phyloP scores from a whole-genome alignment of 1,284 basidiomycete species.

The Fereydounia khargensis region DNA sequence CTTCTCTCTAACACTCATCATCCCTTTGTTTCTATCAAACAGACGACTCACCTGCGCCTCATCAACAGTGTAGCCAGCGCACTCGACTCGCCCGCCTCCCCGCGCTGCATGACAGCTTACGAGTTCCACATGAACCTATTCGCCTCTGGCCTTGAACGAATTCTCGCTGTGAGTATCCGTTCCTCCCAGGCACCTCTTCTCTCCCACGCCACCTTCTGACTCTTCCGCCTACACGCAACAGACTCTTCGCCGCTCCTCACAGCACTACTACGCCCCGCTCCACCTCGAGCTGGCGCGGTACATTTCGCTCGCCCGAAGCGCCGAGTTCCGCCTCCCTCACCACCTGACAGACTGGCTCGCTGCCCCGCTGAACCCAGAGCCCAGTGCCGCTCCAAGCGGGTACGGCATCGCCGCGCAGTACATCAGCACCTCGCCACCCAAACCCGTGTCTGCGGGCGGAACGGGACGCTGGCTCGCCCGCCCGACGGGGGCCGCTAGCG shows the following conservation, averaged over 20 bases:
- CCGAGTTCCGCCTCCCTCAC: slow-evolving; percentile 11
- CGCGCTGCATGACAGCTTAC: slow-evolving; percentile 14
- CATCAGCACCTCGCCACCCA: too few species aligned
- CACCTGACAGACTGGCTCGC: slow-evolving; percentile 26
- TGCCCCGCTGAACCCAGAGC: slow-evolving; percentile 1
- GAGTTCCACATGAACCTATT: slow-evolving; percentile 39
- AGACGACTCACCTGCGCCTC: slow-evolving; percentile 34
- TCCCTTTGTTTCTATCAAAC: neutral
- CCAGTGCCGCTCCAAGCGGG: too few species aligned
- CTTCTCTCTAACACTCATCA: too few species aligned
- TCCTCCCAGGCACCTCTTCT: too few species aligned
- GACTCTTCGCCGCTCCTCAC: slow-evolving; percentile 25
- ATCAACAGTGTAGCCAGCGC: slow-evolving; percentile 27
- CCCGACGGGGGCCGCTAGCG: too few species aligned
- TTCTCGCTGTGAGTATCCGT: slow-evolving; percentile 30
- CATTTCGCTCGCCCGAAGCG: slow-evolving; percentile 8
- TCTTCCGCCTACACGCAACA: too few species aligned
- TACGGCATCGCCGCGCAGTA: too few species aligned
- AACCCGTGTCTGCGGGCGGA: too few species aligned
- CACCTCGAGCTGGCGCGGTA: slow-evolving; percentile 51
- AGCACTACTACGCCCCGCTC: slow-evolving; percentile 43
- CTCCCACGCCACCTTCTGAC: too few species aligned
- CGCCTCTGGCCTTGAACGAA: slow-evolving; percentile 30
- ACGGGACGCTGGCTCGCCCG: too few species aligned
- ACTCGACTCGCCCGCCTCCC: slow-evolving; percentile 8